Evolutionary conservation across 495 filamentous ascomycete species (phyloP), one percentile per base, ranked within the genome.

Genomic region (Darksidea phi): DNA sequence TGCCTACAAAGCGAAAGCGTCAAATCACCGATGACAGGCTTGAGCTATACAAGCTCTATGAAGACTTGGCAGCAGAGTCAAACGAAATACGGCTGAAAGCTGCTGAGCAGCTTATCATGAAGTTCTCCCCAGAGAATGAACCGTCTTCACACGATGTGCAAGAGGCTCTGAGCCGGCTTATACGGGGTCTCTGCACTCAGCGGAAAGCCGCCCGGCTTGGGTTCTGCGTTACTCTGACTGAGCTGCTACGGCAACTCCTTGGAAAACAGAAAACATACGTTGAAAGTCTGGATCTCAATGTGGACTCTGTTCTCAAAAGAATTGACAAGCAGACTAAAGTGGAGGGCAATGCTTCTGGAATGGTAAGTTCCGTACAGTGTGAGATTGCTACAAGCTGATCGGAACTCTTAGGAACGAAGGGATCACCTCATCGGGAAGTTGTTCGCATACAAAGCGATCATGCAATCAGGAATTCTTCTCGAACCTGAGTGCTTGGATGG

Each of bases 151-250:
- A 73, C 45, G 51, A 49, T 17, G 64, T 73, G 11, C 67, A 75
- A 26, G 61, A 70, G 37, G 71, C 48, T 24, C 68, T 88, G 36
- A 76, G 75, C 60, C 78, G 91, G 32, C 79, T 98, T 13, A 89
- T 96, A 67, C 84, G 89, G 46, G 94, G 94, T 37, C 82, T 98
- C 24, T 90, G 91, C 54, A 96, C 91, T 69, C 87, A 91, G 45
- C 83, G 89, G 21, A 95, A 96, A 75, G 91, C 89, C 13, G 90
- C 93, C 28, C 81, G 94, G 24, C 74, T 92, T 56, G 94, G 94
- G n/a, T 97, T 94, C 70, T 95, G 89, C 37, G 77, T 96, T 57
- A 91, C 93, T 1, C 74, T 97, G 63, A 88, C 91, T 0, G 93
- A 97, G 74, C 77, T 95, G 55, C 70, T 95, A 38, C 77, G 79